Evolutionary conservation across 2,329 filamentous ascomycete species (phyloP), one percentile per base, ranked within the genome.

Genomic region (Camillea tinctor): DNA sequence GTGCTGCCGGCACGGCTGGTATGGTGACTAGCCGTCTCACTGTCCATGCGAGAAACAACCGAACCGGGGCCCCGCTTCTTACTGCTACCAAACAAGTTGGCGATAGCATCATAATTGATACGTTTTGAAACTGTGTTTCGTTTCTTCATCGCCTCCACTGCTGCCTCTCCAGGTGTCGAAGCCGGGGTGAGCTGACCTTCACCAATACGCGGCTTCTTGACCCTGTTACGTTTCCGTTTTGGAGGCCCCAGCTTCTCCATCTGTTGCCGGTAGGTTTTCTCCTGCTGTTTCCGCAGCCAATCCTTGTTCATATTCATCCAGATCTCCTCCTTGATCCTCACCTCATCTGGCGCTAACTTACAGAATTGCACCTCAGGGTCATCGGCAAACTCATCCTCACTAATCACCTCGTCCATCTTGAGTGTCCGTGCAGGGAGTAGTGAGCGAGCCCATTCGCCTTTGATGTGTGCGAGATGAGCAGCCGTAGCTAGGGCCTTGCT

Each of bases 281-380:
- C 87, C 71, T 97, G 93, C 71, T 96, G 90, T 54, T 88, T 85
- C 8, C 94, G 90, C 48, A 99, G 81, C 85, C 93, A 99, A 66
- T 96, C 92, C 73, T 95, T 93, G 75, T 99, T 98, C 72, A 93
- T 88, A 61, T 94, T 93, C 50, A 96, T 88, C 95, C 95, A 99
- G 56, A 98, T 91, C 61, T 88, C 87, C 74, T 97, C 93, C 74
- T 97, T 98, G 71, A 93, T 86, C 36, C 84, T 84, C 1, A 88
- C 85, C 76, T 98, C 93, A 2, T 86, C 84, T 1, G 88, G 84
- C 0, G 83, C 84, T 4, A 98, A 81, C 40, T 93, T 76, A 71
- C 93, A 97, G 68, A 90, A 90, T 60, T 84, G 79, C 4, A 99
- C 92, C 74, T 99, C 95, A 0, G 88, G 89, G 64, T 99, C 95